Evolutionary conservation across 2,329 filamentous ascomycete species (phyloP).

Genomic region (Talaromyces sp.): DNA sequence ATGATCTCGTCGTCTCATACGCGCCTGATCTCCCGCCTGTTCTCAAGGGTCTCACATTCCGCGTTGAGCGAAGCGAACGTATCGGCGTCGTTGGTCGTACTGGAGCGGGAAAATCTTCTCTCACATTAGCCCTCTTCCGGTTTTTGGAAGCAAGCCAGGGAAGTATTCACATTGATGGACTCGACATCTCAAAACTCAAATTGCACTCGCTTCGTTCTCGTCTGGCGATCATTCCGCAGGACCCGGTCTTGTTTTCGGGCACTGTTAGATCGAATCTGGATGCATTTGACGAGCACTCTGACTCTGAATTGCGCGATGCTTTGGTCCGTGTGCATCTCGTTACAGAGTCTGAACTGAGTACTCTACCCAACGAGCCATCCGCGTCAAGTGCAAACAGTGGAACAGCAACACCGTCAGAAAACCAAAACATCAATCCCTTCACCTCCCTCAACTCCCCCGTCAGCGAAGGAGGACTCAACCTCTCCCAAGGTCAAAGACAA

Average conservation of each 20-base stretch:
- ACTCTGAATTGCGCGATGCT: slow-evolving; percentile 67
- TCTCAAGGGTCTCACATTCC: slow-evolving; percentile 67
- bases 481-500: slow-evolving; percentile 73
- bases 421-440: slow-evolving; percentile 58
- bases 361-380: slow-evolving; percentile 20
- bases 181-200: slow-evolving; percentile 71
- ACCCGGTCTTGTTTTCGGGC: slow-evolving; percentile 78
- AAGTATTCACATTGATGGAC: slow-evolving; percentile 66
- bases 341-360: slow-evolving; percentile 31
- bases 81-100: slow-evolving; percentile 77
- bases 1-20: slow-evolving; percentile 70
- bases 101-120: slow-evolving; percentile 73
- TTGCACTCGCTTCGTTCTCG: slow-evolving; percentile 70
- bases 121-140: slow-evolving; percentile 74
- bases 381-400: slow-evolving; percentile 22
- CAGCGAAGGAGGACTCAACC: slow-evolving; percentile 70
- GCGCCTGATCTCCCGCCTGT: slow-evolving; percentile 69
- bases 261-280: slow-evolving; percentile 75
- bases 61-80: slow-evolving; percentile 64
- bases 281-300: slow-evolving; percentile 68
- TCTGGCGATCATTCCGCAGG: slow-evolving; percentile 78
- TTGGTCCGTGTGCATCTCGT: slow-evolving; percentile 70
- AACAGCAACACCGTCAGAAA: slow-evolving; percentile 20
- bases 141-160: slow-evolving; percentile 70
- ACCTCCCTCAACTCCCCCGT: slow-evolving; percentile 61